Base-by-base conservation (phyloP, 441 rosid genomes). In the Metrosideros polymorpha region DNA sequence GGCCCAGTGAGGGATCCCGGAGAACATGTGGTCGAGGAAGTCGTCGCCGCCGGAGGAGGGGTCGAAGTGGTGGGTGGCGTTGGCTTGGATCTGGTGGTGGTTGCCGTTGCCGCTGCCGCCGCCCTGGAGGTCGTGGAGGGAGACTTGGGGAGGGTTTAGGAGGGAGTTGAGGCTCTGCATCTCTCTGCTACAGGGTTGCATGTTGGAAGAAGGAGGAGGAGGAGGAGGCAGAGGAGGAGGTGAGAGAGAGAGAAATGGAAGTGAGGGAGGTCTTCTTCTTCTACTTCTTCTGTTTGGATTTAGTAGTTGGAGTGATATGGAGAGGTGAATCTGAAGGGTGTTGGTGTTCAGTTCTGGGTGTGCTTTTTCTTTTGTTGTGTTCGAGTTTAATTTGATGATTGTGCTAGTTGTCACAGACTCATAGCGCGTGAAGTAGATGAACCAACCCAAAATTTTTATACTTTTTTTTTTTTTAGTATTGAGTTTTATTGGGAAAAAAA, bases 11-110 rank as follows among this genome's bases (percentile, higher is more conserved):
- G 97, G 92, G 83, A 94, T 87, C 30, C 92, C 85, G 84, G 95
- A 92, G 85, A 97, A 89, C 92, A 94, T 91, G 86, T 94, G 96
- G 18, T 92, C 93, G 18, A 95, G 90, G 88, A 94, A 92, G 84
- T 92, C 96, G 83, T 93, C 96, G 49, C 90, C 89, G 19, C 92
- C 85, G 4, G 93, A 61, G 43, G 76, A n/a, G 51, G 94, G 89
- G 85, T 91, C 91, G 85, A 91, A 93, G 86, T 87, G 89, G 25
- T 91, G 82, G 89, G 59, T 7, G 77, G 18, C 15, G 59, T 8
- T 12, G 47, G 18, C 82, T 10, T 91, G 96, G 90, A 91, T 92
- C 93, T 92, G 92, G n/a, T 85, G 88, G 63, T 84, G 89, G 51
- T 77, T 85, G 54, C 83, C 86, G 55, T 87, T 57, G 86, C 49